Evolutionary conservation across 805 yeast species (phyloP).

Genomic region (Pichia membranifaciens): DNA sequence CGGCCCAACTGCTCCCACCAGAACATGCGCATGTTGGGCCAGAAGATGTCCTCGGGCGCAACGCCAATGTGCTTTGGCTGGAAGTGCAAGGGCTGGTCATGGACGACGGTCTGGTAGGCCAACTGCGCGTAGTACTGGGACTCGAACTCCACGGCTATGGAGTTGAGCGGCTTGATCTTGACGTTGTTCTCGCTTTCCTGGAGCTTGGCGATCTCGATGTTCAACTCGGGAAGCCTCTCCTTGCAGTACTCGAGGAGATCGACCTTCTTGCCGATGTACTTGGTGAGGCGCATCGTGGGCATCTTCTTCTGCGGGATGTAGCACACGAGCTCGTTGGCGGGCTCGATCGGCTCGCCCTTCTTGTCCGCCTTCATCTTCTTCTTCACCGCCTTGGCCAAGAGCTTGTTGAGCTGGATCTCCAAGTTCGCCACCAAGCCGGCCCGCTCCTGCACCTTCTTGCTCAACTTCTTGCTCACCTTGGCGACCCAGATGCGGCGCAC

Average conservation of each 20-base stretch:
- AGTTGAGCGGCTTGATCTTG: slow-evolving; percentile 59
- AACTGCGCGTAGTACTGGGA: slow-evolving; percentile 70
- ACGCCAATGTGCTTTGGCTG: slow-evolving; percentile 56
- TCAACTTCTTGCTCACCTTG: slow-evolving; percentile 53
- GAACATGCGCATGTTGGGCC: slow-evolving; percentile 69
- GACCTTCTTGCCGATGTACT: slow-evolving; percentile 49
- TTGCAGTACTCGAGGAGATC: slow-evolving; percentile 57
- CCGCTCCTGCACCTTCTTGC: slow-evolving; percentile 52
- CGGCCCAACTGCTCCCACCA: slow-evolving; percentile 75
- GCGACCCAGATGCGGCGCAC: slow-evolving; percentile 79
- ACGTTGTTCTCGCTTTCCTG: slow-evolving; percentile 42
- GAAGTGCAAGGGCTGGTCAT: slow-evolving; percentile 62
- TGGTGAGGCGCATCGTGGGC: slow-evolving; percentile 46
- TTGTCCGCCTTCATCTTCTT: slow-evolving; percentile 58
- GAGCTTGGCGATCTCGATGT: slow-evolving; percentile 49
- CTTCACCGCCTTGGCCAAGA: slow-evolving; percentile 60
- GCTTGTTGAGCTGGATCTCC: slow-evolving; percentile 58
- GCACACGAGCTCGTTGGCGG: slow-evolving; percentile 42
- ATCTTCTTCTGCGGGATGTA: slow-evolving; percentile 64
- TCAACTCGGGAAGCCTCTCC: slow-evolving; percentile 51
- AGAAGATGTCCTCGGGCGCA: slow-evolving; percentile 55
- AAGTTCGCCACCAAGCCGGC: slow-evolving; percentile 51
- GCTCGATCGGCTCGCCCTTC: slow-evolving; percentile 46
- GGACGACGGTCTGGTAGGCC: slow-evolving; percentile 58
- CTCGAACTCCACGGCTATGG: slow-evolving; percentile 73